A percentile compares a stretch with the other conserved stretches of the same genome.
Conservation (phyloP, 1,284 basidiomycete species). For the Gymnopus androsaceus region DNA sequence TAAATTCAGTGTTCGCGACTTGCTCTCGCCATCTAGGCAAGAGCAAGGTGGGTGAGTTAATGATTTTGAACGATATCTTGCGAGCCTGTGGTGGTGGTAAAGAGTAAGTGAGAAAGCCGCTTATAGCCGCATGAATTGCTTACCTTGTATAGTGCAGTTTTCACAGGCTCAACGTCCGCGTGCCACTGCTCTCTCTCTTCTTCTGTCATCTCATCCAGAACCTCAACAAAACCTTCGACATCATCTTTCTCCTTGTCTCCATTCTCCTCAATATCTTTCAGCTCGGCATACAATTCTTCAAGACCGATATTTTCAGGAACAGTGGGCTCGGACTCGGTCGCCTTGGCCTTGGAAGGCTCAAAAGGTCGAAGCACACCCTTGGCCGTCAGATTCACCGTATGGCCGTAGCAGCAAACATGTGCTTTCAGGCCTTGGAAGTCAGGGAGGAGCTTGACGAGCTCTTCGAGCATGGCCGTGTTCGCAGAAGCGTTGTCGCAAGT, state of each 20-base stretch:
- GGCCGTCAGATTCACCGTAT: too few relatives aligned
- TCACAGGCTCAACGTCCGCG: not conserved
- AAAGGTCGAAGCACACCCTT: too few relatives aligned
- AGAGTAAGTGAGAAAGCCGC: not conserved
- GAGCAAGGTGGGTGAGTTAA: not conserved
- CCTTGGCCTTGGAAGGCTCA: too few relatives aligned
- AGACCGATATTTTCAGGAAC: too few relatives aligned
- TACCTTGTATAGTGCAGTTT: not conserved
- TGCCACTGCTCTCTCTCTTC: not conserved
- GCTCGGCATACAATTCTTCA: not conserved
- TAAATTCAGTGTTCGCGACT: not conserved
- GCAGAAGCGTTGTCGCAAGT: too few relatives aligned
- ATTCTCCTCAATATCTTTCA: not conserved
- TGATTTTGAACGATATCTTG: slow-evolving; percentile 1
- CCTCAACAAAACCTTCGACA: not conserved
- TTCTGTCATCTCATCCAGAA: not conserved
- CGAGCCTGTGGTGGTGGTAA: not conserved
- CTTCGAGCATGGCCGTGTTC: too few relatives aligned
- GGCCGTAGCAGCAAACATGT: too few relatives aligned
- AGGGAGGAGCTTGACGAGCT: too few relatives aligned
- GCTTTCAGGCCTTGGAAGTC: too few relatives aligned
- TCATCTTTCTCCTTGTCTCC: not conserved
- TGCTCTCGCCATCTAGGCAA: slow-evolving; percentile 3
- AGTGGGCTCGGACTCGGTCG: too few relatives aligned
- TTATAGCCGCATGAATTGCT: too few relatives aligned